Evolutionary conservation across 2,329 filamentous ascomycete species (phyloP), one percentile per base, ranked within the genome.

Genomic region (Colletotrichum sp.): DNA sequence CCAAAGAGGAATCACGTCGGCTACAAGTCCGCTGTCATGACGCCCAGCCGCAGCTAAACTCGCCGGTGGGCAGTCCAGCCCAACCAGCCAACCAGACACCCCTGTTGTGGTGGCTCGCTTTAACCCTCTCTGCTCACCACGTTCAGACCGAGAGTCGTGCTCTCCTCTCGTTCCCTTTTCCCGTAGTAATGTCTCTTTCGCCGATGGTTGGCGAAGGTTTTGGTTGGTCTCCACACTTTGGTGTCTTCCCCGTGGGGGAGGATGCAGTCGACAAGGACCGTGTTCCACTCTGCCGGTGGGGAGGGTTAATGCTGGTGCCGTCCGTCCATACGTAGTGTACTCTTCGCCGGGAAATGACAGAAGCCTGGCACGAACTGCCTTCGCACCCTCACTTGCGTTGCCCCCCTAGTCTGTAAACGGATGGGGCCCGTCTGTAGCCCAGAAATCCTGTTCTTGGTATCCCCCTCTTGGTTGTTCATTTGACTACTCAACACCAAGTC

Each of bases 371-470:
- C 28, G 58, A 30, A 61, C 28, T 30, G 25, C 28, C 28, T 34
- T 9, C 25, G 27, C 28, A 28, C 28, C 58, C 58, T 61, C 58
- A 18, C 5, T 30, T 32, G 18, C 28, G 27, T 30, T 30, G 58
- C 25, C 62, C 70, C 64, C 70, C 70, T 61, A 7, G 55, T 62
- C 65, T 69, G 55, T 30, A n/a, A 36, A 25, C 65, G 56, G 65
- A 73, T 73, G 70, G 70, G 70, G 39, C 66, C 56, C 56, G 65
- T 67, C 65, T 18, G 3, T 67, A 27, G 43, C 28, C 48, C 52
- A 68, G 65, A 73, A 66, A 73, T 67, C 70, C 65, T 43, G 70
- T 64, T 73, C 68, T 65, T 55, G 27, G 25, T 58, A 30, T 70
- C n/a, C 28, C 56, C n/a, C 56, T 43, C 56, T 15, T 15, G 13